These are phyloP conservation scores for Synchytrium microbalum DNA, from an alignment of 371 early-diverging fungal genomes.

Conservation along the genomic window DNA sequence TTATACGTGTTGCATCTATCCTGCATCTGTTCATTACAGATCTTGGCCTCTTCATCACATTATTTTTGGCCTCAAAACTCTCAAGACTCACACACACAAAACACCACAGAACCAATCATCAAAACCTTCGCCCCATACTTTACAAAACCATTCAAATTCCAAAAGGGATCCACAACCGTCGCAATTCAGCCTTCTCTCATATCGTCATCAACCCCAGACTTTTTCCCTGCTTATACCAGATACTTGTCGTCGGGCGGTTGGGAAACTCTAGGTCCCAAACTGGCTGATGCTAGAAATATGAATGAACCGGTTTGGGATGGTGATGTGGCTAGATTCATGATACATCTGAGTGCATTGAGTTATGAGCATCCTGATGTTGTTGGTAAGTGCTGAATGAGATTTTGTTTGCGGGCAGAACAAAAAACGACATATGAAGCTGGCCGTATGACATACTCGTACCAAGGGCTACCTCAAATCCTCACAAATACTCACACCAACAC, in stretches of 20 bases:
- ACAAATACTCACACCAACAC: neutral
- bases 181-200: neutral
- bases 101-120: neutral
- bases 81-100: neutral
- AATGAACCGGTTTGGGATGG: slow-evolving; percentile 16
- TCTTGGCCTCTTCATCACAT: neutral
- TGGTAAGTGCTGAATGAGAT: slow-evolving; percentile 8
- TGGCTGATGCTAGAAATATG: slow-evolving; percentile 5
- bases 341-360: slow-evolving; percentile 17
- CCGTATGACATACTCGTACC: too few species aligned
- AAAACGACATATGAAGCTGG: too few species aligned
- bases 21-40: too few species aligned
- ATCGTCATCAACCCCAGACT: neutral
- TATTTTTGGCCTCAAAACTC: neutral
- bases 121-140: neutral
- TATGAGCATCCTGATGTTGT: slow-evolving; percentile 20
- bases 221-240: neutral
- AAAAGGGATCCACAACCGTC: neutral
- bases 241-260: slow-evolving; percentile 9
- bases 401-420: neutral
- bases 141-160: neutral
- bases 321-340: slow-evolving; percentile 14
- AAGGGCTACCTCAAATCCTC: too few species aligned
- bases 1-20: too few species aligned
- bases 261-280: slow-evolving; percentile 3